phyloP scores from a whole-genome alignment of 192 early-diverging fungal species.

The Backusella parvicylindrica region DNA sequence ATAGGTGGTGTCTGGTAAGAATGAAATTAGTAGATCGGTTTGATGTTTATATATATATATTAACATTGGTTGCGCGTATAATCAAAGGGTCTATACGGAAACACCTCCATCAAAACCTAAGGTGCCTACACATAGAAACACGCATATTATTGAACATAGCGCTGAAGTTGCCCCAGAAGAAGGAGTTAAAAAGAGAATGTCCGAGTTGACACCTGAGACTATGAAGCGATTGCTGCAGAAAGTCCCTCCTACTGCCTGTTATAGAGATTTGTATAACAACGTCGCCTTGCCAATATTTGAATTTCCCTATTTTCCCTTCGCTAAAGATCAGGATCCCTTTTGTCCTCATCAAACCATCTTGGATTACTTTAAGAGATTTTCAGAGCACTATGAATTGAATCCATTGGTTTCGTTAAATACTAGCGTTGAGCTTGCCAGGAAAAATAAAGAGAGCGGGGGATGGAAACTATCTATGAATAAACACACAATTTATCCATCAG shows the following conservation, averaged over 20 bases:
- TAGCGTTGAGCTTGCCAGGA: constrained; percentile 9
- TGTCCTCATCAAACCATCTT: not conserved
- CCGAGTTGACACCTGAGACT: constrained; percentile 7
- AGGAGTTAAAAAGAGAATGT: not conserved
- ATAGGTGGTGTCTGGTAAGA: constrained; percentile 25
- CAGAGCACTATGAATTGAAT: not conserved
- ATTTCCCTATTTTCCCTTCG: not conserved
- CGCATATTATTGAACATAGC: too few species aligned
- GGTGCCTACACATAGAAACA: not conserved
- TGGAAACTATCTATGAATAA: not conserved
- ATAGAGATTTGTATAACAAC: constrained; percentile 2
- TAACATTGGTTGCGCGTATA: not conserved
- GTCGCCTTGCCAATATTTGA: not conserved
- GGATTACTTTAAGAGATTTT: constrained; percentile 16
- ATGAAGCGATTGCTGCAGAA: not conserved
- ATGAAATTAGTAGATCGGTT: too few species aligned
- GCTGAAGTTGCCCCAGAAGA: not conserved
- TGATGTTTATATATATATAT: not conserved
- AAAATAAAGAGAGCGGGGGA: not conserved
- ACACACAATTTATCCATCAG: not conserved
- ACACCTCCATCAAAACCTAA: not conserved
- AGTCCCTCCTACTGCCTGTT: constrained; percentile 11
- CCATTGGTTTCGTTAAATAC: constrained; percentile 18
- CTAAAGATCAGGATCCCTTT: not conserved
- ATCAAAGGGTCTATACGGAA: constrained; percentile 8